Base-by-base conservation (phyloP, 768 basidiomycete species). In the Cystofilobasidium capitatum region DNA sequence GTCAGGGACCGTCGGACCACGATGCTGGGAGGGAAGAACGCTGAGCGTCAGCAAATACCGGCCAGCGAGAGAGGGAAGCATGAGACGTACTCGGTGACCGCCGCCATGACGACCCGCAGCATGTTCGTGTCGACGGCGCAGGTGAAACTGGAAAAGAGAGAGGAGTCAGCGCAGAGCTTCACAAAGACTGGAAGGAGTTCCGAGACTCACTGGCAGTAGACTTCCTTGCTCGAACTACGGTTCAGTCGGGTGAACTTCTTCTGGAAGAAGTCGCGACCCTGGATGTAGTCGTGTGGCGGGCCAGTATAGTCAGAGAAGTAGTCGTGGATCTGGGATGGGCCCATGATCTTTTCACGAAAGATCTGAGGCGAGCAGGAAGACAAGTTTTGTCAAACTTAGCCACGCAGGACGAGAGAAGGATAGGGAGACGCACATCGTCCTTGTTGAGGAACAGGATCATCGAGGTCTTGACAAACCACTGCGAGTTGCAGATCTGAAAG, bases 391-490 rank as follows among this genome's bases (percentile, higher is more conserved):
- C 10, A 10, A 42, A 42, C 10, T 42, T 20, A 42, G 40, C 40
- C 20, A 10, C 20, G 40, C 10, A 20, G 10, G 40, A 10, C 40
- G 40, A 42, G 20, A n/a, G 20, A 49, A 22, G 7, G 10, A n/a
- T 20, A 49, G 45, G 10, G 20, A 49, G 45, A 94, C 51, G 4
- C 7, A 55, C 81, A 75, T 97, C 92, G 72, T 91, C 87, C 80
- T 97, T 96, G 79, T 94, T 96, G 67, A 94, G 81, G 82, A 94
- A 94, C 40, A 96, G 82, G 71, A 96, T 94, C 90, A 90, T 72
- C 13, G 49, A 35, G 10, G 68, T 69, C 39, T 61, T 47, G 40
- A 58, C 57, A 40, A 65, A 61, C 59, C 57, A 64, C 61, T 61
- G 59, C 42, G 58, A 60, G 65, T 67, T 42, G 35, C 57, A 66